Evolutionary conservation across 768 basidiomycete genomes (phyloP).

Genomic region (Termitomyces heimii): DNA sequence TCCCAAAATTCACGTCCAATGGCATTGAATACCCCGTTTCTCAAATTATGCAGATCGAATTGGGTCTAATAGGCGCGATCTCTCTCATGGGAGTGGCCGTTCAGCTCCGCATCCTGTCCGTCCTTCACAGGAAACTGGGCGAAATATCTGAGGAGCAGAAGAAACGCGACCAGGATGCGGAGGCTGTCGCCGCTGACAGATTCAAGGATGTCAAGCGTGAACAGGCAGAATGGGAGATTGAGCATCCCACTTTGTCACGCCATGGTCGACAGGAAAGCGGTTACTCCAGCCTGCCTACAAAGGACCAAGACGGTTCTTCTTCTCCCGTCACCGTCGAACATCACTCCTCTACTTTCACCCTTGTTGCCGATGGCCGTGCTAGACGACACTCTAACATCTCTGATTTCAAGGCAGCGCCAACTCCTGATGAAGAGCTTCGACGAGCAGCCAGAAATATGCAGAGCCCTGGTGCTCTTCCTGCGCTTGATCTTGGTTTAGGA

Average conservation of each 20-base stretch:
- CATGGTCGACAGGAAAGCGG: conserved; percentile 62
- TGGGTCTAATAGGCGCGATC: conserved; percentile 82
- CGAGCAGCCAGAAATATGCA: conserved; percentile 46
- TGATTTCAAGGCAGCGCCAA: conserved; percentile 61
- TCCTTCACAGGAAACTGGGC: conserved; percentile 72
- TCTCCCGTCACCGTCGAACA: conserved; percentile 45
- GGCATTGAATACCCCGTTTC: conserved; percentile 76
- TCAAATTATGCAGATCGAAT: conserved; percentile 90
- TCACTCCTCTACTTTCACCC: conserved; percentile 44
- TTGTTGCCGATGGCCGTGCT: conserved; percentile 44
- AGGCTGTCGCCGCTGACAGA: conserved; percentile 64
- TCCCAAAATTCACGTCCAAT: conserved; percentile 66
- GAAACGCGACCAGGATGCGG: conserved; percentile 69
- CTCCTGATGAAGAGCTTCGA: conserved; percentile 56
- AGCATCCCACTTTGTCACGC: conserved; percentile 61
- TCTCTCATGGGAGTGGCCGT: conserved; percentile 85
- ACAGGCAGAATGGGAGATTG: conserved; percentile 81
- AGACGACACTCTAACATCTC: conserved; percentile 66
- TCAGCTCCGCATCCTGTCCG: conserved; percentile 79
- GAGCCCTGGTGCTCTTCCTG: conserved; percentile 53
- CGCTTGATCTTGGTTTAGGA: conserved; percentile 68
- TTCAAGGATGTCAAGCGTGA: conserved; percentile 64
- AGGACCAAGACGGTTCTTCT: conserved; percentile 45
- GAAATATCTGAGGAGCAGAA: conserved; percentile 76
- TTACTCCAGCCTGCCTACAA: conserved; percentile 59